These are phyloP conservation scores for Chalciporus chontae DNA, from an alignment of 768 basidiomycete genomes.

Conservation along the genomic window DNA sequence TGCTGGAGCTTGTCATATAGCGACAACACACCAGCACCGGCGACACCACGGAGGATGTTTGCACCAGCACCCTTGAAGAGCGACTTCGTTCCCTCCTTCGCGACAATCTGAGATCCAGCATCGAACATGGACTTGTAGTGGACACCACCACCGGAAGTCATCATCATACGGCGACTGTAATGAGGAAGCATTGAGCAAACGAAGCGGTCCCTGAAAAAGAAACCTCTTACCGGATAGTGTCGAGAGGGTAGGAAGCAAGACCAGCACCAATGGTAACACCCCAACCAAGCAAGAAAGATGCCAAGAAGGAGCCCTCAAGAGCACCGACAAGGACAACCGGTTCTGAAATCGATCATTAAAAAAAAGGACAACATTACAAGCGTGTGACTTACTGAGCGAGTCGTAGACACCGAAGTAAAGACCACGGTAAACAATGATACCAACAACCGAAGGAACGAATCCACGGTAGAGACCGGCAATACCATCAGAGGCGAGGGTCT, in stretches of 20 bases:
- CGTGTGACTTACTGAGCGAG: conserved; percentile 70
- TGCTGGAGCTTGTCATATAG: conserved; percentile 99
- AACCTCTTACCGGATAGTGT: conserved; percentile 70
- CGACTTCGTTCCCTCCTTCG: conserved; percentile 93
- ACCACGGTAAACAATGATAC: conserved; percentile 99
- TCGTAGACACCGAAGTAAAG: conserved; percentile 99
- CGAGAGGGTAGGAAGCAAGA: conserved; percentile 95
- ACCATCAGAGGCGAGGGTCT: conserved; percentile 97
- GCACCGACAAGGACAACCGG: conserved; percentile 96
- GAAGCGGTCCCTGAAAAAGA: not conserved
- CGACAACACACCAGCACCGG: conserved; percentile 99
- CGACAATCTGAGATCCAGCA: conserved; percentile 89
- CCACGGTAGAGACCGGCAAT: conserved; percentile 99
- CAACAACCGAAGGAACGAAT: conserved; percentile 97
- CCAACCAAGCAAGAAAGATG: conserved; percentile 97
- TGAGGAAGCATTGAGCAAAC: conserved; percentile 20
- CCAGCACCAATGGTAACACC: conserved; percentile 99
- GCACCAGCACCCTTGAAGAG: conserved; percentile 99
- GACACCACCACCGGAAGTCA: conserved; percentile 92
- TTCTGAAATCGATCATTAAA: conserved; percentile 46
- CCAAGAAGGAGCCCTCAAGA: conserved; percentile 94
- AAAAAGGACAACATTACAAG: conserved; percentile 11
- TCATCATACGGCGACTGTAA: conserved; percentile 99
- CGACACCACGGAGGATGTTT: conserved; percentile 97
- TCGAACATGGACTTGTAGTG: conserved; percentile 99